A percentile compares a stretch with the other conserved stretches of the same genome.
Evolutionary conservation across 148 eudicot species (phyloP).

Genomic region (Limonium bicolor): DNA sequence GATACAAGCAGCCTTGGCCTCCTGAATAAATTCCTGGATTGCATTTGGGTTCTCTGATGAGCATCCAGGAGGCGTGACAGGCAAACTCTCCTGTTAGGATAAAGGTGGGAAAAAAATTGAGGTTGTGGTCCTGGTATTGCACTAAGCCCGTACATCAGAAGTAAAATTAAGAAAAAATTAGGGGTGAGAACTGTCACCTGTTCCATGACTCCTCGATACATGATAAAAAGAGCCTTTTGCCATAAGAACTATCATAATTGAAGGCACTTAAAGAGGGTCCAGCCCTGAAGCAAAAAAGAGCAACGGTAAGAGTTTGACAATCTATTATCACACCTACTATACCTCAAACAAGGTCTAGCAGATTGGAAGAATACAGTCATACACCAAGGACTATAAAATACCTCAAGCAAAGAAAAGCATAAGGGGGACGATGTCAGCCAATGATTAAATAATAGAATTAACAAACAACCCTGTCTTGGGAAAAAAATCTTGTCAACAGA

Average conservation of each 20-base stretch:
- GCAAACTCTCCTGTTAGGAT: slow-evolving; percentile 54
- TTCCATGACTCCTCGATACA: slow-evolving; percentile 81
- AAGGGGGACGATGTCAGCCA: too few species aligned
- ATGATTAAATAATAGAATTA: too few species aligned
- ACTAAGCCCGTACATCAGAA: neutral
- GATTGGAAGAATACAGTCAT: too few species aligned
- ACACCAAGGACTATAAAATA: too few species aligned
- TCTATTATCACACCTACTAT: too few species aligned
- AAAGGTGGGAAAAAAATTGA: neutral
- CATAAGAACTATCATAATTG: slow-evolving; percentile 84
- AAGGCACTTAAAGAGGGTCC: slow-evolving; percentile 81
- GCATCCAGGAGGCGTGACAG: slow-evolving; percentile 89
- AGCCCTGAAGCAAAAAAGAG: slow-evolving; percentile 43
- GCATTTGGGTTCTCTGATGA: slow-evolving; percentile 70
- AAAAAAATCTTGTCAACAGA: too few species aligned
- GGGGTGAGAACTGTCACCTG: slow-evolving; percentile 29
- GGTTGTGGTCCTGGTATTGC: too few species aligned
- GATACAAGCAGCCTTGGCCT: slow-evolving; percentile 91
- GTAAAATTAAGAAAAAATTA: neutral
- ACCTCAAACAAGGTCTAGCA: too few species aligned
- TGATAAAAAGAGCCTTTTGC: slow-evolving; percentile 62
- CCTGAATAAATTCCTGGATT: slow-evolving; percentile 50
- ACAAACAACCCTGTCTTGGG: too few species aligned
- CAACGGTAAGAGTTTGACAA: slow-evolving; percentile 4
- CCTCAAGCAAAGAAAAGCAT: too few species aligned